Evolutionary conservation across 2,329 filamentous ascomycete species (phyloP).

Genomic region (Emergomyces pasteurianus): DNA sequence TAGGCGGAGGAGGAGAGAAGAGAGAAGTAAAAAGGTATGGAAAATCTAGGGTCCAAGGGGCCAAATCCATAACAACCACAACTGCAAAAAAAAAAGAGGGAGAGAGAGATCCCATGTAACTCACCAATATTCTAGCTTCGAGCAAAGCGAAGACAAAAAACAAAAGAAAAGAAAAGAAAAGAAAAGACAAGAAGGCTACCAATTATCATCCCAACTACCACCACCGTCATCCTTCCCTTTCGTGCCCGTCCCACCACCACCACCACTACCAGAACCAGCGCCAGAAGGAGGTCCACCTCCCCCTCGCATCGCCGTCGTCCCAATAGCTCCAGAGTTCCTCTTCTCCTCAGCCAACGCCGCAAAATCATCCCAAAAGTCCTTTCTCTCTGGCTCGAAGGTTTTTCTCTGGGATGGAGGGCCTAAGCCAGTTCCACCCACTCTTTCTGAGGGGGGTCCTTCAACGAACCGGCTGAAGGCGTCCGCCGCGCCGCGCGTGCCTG

Average conservation of each 20-base stretch:
- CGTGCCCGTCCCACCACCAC: slow-evolving; percentile 5
- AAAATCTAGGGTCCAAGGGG: too few species aligned
- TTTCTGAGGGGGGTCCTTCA: slow-evolving; percentile 52
- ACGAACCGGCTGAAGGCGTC: slow-evolving; percentile 79
- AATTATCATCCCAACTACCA: slow-evolving; percentile 41
- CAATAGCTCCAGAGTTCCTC: slow-evolving; percentile 40
- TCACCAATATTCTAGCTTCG: neutral
- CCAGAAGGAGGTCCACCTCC: slow-evolving; percentile 21
- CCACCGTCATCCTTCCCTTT: slow-evolving; percentile 35
- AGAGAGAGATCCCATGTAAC: neutral
- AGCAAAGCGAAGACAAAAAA: neutral
- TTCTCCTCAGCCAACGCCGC: slow-evolving; percentile 46
- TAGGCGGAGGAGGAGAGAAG: neutral
- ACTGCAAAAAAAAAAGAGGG: neutral
- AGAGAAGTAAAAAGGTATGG: neutral
- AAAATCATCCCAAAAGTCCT: slow-evolving; percentile 89
- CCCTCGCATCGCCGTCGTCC: slow-evolving; percentile 54
- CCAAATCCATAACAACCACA: neutral
- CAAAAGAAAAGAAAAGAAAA: neutral
- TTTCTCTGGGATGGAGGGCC: slow-evolving; percentile 35
- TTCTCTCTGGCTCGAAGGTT: slow-evolving; percentile 50
- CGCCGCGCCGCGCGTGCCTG: slow-evolving; percentile 60
- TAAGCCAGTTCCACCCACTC: slow-evolving; percentile 27
- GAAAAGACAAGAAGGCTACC: slow-evolving; percentile 17
- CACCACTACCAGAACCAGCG: slow-evolving; percentile 4